Percentiles rank a stretch among this genome's conserved stretches.
Evolutionary conservation across 73 alveolate genomes (phyloP).

Genomic region (Tetrahymena elliotti): DNA sequence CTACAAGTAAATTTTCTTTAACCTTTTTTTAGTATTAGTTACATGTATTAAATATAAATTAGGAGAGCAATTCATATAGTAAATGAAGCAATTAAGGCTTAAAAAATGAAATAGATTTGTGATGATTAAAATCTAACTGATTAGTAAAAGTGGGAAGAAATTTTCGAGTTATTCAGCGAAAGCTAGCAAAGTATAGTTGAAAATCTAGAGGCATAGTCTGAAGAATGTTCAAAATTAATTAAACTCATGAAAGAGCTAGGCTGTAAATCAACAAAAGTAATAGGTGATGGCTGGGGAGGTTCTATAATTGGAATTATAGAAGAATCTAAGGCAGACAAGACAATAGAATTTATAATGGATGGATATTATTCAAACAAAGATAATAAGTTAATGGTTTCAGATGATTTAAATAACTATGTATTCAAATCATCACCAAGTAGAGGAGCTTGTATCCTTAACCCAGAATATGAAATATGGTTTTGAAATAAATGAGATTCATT

Average conservation of each 20-base stretch:
- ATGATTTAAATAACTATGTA: constrained; percentile 54
- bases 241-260: not conserved
- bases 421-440: not conserved
- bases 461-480: not conserved
- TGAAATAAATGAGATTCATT: not conserved
- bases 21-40: no score
- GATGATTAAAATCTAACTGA: not conserved
- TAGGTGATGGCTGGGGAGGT: not conserved
- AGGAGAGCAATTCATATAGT: not conserved
- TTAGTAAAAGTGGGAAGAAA: not conserved
- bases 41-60: no score
- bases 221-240: not conserved
- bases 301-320: not conserved
- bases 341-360: not conserved
- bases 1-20: not conserved
- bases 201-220: not conserved
- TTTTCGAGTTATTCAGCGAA: not conserved
- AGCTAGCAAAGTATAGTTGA: not conserved
- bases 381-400: constrained; percentile 53
- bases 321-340: not conserved
- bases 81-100: not conserved
- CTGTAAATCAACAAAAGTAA: not conserved
- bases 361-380: not conserved
- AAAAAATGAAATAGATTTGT: not conserved
- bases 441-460: not conserved